phyloP scores from a whole-genome alignment of 345 rosid genomes.

The Laguncularia racemosa region DNA sequence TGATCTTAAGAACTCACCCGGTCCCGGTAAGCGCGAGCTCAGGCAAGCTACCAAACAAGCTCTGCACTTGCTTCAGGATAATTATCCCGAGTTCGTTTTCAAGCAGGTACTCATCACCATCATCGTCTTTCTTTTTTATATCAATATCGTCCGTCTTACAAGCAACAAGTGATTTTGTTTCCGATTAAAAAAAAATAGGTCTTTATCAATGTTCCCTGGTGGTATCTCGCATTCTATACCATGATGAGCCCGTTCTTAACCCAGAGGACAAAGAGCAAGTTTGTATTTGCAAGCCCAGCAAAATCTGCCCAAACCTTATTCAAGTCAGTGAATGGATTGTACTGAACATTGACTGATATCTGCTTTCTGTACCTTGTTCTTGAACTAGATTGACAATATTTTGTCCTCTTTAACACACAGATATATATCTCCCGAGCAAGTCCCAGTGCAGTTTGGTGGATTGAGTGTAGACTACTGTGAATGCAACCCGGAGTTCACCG shows the following conservation, averaged over 20 bases:
- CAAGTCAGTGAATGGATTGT: slow-evolving; percentile 41
- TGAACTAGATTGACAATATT: background rate
- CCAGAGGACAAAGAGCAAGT: slow-evolving; percentile 91
- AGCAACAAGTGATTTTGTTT: too few species aligned
- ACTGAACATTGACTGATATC: too few species aligned
- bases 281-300: slow-evolving; percentile 76
- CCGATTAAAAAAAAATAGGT: slow-evolving; percentile 30
- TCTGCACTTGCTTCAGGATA: slow-evolving; percentile 78
- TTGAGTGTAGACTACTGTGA: slow-evolving; percentile 77
- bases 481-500: slow-evolving; percentile 66
- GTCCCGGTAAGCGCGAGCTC: slow-evolving; percentile 72
- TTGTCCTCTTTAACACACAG: slow-evolving; percentile 16
- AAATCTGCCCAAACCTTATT: slow-evolving; percentile 73
- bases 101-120: slow-evolving; percentile 32
- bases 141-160: too few species aligned
- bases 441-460: slow-evolving; percentile 86
- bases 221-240: slow-evolving; percentile 79
- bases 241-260: slow-evolving; percentile 82
- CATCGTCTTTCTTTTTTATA: too few species aligned
- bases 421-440: slow-evolving; percentile 77
- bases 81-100: slow-evolving; percentile 92
- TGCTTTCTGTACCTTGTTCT: too few species aligned
- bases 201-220: slow-evolving; percentile 96
- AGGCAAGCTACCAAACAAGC: slow-evolving; percentile 77
- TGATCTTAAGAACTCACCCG: slow-evolving; percentile 85